Evolutionary conservation across 805 yeast species (phyloP).

Genomic region (Tetrapisispora phaffii): DNA sequence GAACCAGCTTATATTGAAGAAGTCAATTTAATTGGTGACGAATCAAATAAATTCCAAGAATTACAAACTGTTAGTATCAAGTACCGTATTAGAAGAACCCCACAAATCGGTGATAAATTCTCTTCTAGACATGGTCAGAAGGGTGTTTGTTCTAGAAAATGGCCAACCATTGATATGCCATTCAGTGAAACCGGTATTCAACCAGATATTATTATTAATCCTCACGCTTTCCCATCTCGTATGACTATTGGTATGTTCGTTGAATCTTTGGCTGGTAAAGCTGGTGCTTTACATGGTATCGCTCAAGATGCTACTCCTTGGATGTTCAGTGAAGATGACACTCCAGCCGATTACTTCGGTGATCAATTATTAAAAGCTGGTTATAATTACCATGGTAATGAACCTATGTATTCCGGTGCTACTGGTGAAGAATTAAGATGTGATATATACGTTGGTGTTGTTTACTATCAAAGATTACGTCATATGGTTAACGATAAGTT

Average conservation of each 20-base stretch:
- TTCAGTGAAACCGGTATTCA: slow-evolving; percentile 93
- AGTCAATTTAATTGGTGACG: slow-evolving; percentile 86
- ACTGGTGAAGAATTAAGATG: slow-evolving; percentile 96
- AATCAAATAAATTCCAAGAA: slow-evolving; percentile 52
- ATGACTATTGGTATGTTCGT: slow-evolving; percentile 99
- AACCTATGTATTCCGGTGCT: slow-evolving; percentile 97
- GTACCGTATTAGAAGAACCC: slow-evolving; percentile 82
- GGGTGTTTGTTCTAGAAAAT: slow-evolving; percentile 96
- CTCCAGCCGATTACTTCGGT: slow-evolving; percentile 96
- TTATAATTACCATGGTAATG: slow-evolving; percentile 95
- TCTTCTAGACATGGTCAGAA: slow-evolving; percentile 97
- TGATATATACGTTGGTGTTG: slow-evolving; percentile 94
- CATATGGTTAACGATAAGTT: slow-evolving; percentile 99
- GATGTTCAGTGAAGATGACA: slow-evolving; percentile 81
- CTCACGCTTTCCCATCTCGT: slow-evolving; percentile 99
- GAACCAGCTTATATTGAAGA: slow-evolving; percentile 95
- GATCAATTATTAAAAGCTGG: slow-evolving; percentile 83
- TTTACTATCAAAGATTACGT: slow-evolving; percentile 94
- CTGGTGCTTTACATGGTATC: slow-evolving; percentile 95
- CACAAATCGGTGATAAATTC: slow-evolving; percentile 94
- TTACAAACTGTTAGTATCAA: slow-evolving; percentile 80
- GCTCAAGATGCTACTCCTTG: slow-evolving; percentile 97
- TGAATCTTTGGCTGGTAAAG: slow-evolving; percentile 96
- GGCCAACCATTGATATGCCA: slow-evolving; percentile 97
- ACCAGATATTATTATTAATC: slow-evolving; percentile 95